phyloP scores from a whole-genome alignment of 352 stramenopile genomes.

The Globisporangium camurandrum region DNA sequence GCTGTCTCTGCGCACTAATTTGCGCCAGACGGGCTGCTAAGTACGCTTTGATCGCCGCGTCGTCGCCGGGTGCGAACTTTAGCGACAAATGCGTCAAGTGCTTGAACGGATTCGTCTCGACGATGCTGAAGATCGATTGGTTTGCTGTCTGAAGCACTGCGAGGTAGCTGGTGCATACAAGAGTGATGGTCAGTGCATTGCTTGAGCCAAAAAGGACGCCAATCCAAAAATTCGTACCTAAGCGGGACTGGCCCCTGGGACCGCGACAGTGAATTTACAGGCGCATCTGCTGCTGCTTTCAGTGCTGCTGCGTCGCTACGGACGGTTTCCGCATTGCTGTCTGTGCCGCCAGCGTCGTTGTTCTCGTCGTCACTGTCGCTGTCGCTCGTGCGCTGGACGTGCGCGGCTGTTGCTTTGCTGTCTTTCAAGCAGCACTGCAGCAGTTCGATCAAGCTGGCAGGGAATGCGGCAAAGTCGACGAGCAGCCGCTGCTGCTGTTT shows the following conservation, averaged over 20 bases:
- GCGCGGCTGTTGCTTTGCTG: slow-evolving; percentile 29
- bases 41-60: slow-evolving; percentile 88
- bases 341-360: not conserved
- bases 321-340: slow-evolving; percentile 11
- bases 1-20: slow-evolving; percentile 43
- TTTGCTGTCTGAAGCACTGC: slow-evolving; percentile 71
- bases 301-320: not conserved
- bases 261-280: slow-evolving; percentile 26
- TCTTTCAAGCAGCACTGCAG: slow-evolving; percentile 83
- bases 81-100: slow-evolving; percentile 91
- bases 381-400: not conserved
- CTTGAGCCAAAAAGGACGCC: not conserved
- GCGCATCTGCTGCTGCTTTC: slow-evolving; percentile 6
- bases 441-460: slow-evolving; percentile 90
- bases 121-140: slow-evolving; percentile 86
- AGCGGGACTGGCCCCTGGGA: slow-evolving; percentile 65
- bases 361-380: not conserved
- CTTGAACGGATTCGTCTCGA: slow-evolving; percentile 94
- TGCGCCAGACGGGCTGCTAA: slow-evolving; percentile 85
- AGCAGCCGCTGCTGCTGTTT: slow-evolving; percentile 91
- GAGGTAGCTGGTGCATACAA: slow-evolving; percentile 57
- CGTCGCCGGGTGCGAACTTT: slow-evolving; percentile 78
- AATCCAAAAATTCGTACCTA: slow-evolving; percentile 21
- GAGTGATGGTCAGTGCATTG: not conserved
- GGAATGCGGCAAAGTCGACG: slow-evolving; percentile 91